Percentiles rank a stretch among this genome's conserved stretches.
These are phyloP conservation scores for Penicillium malachiteum DNA, from an alignment of 495 filamentous ascomycete genomes.

Conservation along the genomic window DNA sequence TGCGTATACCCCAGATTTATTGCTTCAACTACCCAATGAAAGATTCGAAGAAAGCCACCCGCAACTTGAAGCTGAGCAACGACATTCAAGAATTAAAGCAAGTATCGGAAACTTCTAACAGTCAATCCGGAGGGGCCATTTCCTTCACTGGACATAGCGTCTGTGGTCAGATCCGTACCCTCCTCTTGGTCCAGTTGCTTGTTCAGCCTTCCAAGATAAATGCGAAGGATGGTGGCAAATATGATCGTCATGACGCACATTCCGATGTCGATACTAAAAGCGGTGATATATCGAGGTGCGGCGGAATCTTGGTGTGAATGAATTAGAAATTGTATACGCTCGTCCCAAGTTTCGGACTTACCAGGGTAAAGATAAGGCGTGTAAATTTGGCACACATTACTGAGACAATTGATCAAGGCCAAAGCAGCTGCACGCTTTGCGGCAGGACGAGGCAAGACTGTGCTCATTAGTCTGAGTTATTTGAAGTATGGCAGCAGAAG, in stretches of 20 bases:
- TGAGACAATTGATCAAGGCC: constrained; percentile 23
- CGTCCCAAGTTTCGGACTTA: too few species aligned
- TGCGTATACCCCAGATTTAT: too few species aligned
- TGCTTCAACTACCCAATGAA: too few species aligned
- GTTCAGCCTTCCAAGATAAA: constrained; percentile 29
- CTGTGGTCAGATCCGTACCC: constrained; percentile 4
- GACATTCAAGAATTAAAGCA: too few species aligned
- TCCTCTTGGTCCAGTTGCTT: constrained; percentile 32
- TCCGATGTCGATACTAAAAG: constrained; percentile 22
- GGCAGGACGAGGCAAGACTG: constrained; percentile 21
- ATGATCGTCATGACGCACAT: constrained; percentile 21
- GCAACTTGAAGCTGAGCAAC: too few species aligned
- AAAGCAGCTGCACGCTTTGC: constrained; percentile 21
- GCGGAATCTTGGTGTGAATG: constrained; percentile 11
- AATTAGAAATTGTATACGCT: not conserved
- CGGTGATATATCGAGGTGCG: constrained; percentile 21
- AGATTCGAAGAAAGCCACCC: too few species aligned
- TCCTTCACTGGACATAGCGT: constrained; percentile 8
- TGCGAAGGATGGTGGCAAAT: constrained; percentile 19
- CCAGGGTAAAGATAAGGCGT: constrained; percentile 15
- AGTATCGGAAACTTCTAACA: constrained; percentile 15
- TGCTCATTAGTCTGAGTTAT: not conserved
- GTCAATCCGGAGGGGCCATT: constrained; percentile 13
- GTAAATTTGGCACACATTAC: constrained; percentile 25
- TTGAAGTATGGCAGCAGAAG: not conserved